phyloP scores from a whole-genome alignment of 2,329 filamentous ascomycete species.

The Cercospora berteroae region DNA sequence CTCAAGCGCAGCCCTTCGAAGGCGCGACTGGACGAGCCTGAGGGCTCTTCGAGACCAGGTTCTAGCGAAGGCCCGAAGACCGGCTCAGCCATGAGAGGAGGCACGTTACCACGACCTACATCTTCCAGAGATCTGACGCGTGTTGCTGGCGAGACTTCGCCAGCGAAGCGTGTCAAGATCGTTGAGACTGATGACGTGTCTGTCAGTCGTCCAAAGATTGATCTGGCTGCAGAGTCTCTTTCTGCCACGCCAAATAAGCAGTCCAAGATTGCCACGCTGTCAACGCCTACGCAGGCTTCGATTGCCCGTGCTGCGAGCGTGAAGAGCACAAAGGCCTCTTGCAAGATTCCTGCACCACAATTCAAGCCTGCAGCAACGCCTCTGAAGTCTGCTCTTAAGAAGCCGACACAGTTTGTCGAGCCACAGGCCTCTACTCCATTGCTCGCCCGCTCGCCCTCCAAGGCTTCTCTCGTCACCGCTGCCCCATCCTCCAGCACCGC shows the following conservation, averaged over 20 bases:
- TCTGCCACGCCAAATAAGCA: conserved; percentile 42
- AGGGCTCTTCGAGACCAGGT: conserved; percentile 18
- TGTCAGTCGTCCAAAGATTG: conserved; percentile 57
- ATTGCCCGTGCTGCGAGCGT: conserved; percentile 60
- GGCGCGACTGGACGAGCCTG: conserved; percentile 58
- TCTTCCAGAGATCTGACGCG: conserved; percentile 25
- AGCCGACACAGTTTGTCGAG: conserved; percentile 6
- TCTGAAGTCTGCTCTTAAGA: conserved; percentile 12
- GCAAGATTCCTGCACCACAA: conserved; percentile 33
- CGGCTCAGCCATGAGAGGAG: conserved; percentile 24
- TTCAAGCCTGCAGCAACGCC: conserved; percentile 29
- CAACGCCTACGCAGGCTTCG: conserved; percentile 77
- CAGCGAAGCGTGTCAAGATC: conserved; percentile 62
- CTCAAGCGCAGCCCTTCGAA: conserved; percentile 59
- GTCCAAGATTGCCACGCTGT: conserved; percentile 52
- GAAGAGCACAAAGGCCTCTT: conserved; percentile 42
- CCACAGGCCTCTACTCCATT: conserved; percentile 26
- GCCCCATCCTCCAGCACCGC: not conserved
- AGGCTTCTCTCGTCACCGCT: conserved; percentile 26
- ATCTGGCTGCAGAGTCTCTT: conserved; percentile 44
- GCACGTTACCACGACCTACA: conserved; percentile 30
- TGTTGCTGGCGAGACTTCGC: conserved; percentile 40
- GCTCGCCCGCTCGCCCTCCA: conserved; percentile 34
- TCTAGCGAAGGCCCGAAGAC: conserved; percentile 24
- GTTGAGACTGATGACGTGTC: conserved; percentile 67